phyloP scores from a whole-genome alignment of 192 early-diverging fungal genomes.

The Rhizophlyctis rosea region DNA sequence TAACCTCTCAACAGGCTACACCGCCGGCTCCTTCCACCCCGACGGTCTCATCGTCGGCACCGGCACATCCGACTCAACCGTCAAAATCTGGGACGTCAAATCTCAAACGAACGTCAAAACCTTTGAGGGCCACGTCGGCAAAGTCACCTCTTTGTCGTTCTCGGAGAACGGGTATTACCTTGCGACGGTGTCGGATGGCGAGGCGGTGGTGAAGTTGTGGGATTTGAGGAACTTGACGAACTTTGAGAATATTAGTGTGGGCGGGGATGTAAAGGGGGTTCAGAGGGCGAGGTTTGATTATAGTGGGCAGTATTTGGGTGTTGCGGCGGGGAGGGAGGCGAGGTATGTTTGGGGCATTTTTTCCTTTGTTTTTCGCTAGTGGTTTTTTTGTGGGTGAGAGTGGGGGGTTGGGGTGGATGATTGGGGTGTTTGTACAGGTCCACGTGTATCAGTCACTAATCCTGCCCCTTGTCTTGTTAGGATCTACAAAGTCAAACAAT shows the following conservation, averaged over 20 bases:
- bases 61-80: slow-evolving; percentile 64
- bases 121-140: slow-evolving; percentile 56
- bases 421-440: not conserved
- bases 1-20: slow-evolving; percentile 47
- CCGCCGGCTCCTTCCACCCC: slow-evolving; percentile 77
- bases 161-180: slow-evolving; percentile 94
- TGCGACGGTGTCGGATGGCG: slow-evolving; percentile 68
- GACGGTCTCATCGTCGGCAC: slow-evolving; percentile 87
- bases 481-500: slow-evolving; percentile 42
- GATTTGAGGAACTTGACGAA: slow-evolving; percentile 85
- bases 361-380: slow-evolving; percentile 1
- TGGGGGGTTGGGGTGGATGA: not conserved
- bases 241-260: slow-evolving; percentile 62
- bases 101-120: slow-evolving; percentile 60
- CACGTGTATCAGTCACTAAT: no score
- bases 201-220: slow-evolving; percentile 79
- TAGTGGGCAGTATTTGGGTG: slow-evolving; percentile 79
- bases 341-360: not conserved
- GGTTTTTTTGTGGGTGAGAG: not conserved
- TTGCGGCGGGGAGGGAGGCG: slow-evolving; percentile 48
- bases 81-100: slow-evolving; percentile 85
- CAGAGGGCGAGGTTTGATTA: slow-evolving; percentile 73
- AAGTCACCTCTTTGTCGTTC: slow-evolving; percentile 73
- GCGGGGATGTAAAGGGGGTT: slow-evolving; percentile 43
- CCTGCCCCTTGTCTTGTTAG: slow-evolving; percentile 18